Evolutionary conservation across 176 grass and related monocot species (phyloP), one percentile per base, ranked within the genome.

Genomic region (Rhynchospora pubera): DNA sequence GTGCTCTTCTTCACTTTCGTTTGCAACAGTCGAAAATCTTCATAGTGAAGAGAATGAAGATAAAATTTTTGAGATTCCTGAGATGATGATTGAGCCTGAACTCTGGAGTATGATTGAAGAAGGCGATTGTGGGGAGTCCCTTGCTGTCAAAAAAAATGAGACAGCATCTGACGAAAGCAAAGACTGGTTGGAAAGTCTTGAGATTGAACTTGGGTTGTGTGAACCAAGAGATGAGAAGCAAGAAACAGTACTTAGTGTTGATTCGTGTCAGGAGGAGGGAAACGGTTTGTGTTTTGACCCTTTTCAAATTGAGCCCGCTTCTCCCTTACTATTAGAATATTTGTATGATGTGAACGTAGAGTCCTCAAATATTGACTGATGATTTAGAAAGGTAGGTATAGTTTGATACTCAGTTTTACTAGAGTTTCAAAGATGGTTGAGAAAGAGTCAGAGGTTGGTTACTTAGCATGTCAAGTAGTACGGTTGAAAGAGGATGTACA

Each of bases 121-220:
- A 44, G 79, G 42, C 52, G n/a, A 82, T 14, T 44, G 15, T 22
- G n/a, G 83, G 11, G 42, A 65, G 23, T 23, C 66, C 3, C 13
- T 71, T 1, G 12, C 22, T 19, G 62, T 45, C 3, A 50, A 73
- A 82, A 51, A 10, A 28, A 62, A 10, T 85, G 47, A 18, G 53
- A 82, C 56, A 58, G 18, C 60, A 48, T 79, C 71, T 5, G 79
- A 77, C 57, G 86, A 68, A 45, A 87, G 30, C 3, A 83, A 63
- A 68, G 80, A 85, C 83, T 97, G 91, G 93, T 45, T 97, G 65
- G 71, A 91, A 68, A 62, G 89, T 81, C 84, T 97, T 67, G 93
- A 91, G 85, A 89, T 89, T 81, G 93, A 93, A 68, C 87, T 93
- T 42, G 91, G 93, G 18, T 86, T 93, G 81, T 84, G 85, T 85